Conservation (phyloP, 441 rosid genomes). For the Kokia cookei region DNA sequence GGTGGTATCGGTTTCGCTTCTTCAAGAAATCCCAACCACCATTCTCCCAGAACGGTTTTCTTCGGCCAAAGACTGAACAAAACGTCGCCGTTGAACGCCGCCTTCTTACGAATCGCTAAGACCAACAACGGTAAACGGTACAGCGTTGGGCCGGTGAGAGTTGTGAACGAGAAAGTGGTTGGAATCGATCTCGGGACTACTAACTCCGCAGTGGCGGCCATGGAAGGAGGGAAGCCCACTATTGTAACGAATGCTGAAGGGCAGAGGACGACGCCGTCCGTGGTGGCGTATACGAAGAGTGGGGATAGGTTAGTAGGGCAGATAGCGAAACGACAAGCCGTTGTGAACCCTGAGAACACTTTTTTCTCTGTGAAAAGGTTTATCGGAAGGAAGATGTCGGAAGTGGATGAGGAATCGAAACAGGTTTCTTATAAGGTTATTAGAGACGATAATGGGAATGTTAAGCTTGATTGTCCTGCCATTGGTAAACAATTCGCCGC, state of each 20-base stretch:
- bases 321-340: conserved; percentile 91
- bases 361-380: conserved; percentile 94
- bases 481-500: conserved; percentile 78
- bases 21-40: conserved; percentile 19
- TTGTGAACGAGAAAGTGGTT: conserved; percentile 60
- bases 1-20: conserved; percentile 38
- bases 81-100: conserved; percentile 21
- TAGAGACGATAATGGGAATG: conserved; percentile 85
- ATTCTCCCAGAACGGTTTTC: conserved; percentile 42
- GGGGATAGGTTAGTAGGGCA: conserved; percentile 92
- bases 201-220: conserved; percentile 87
- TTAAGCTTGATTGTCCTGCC: conserved; percentile 88
- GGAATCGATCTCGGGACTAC: conserved; percentile 77
- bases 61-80: conserved; percentile 41
- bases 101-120: conserved; percentile 28
- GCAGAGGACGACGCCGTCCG: conserved; percentile 88
- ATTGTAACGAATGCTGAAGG: conserved; percentile 91
- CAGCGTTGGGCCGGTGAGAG: conserved; percentile 45
- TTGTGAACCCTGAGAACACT: conserved; percentile 85
- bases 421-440: conserved; percentile 85
- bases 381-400: conserved; percentile 86
- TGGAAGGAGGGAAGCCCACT: conserved; percentile 96
- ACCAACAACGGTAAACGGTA: conserved; percentile 18
- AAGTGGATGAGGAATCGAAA: conserved; percentile 85
- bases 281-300: conserved; percentile 79